A percentile compares a stretch with the other conserved stretches of the same genome.
phyloP scores from a whole-genome alignment of 352 stramenopile genomes.

The Pythium rishiriense region DNA sequence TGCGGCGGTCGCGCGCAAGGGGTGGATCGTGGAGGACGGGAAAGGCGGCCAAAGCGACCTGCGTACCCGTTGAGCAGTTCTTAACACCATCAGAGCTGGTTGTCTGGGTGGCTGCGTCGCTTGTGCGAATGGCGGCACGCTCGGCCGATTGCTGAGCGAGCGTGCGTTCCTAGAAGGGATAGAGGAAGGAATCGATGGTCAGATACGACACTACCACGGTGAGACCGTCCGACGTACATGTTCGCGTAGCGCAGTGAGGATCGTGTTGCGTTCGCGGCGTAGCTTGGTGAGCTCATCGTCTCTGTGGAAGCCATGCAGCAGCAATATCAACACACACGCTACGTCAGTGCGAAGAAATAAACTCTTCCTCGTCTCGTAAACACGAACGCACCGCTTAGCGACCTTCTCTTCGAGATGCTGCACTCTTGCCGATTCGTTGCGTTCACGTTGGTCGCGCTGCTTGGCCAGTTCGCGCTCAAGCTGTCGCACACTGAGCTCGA shows the following conservation, averaged over 20 bases:
- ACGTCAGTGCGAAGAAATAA: neutral
- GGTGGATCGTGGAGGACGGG: neutral
- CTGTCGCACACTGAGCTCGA: constrained; percentile 58
- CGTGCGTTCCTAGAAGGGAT: constrained; percentile 13
- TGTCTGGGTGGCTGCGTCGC: constrained; percentile 5
- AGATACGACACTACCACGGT: neutral
- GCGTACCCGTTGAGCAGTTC: neutral
- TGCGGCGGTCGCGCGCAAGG: constrained; percentile 4
- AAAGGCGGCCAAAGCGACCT: neutral
- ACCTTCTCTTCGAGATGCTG: constrained; percentile 45
- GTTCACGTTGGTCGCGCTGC: constrained; percentile 42
- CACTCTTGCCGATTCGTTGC: constrained; percentile 44
- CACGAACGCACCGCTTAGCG: constrained; percentile 33
- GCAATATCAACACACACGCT: neutral
- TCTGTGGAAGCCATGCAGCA: constrained; percentile 26
- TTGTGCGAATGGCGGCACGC: neutral
- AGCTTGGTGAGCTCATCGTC: constrained; percentile 59
- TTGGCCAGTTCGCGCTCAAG: constrained; percentile 64
- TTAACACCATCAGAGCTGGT: neutral
- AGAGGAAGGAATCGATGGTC: neutral
- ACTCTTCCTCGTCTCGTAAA: neutral
- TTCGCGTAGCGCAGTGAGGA: constrained; percentile 59
- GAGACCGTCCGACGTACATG: constrained; percentile 16
- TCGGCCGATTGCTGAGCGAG: constrained; percentile 4
- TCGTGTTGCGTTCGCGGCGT: constrained; percentile 62